These are phyloP conservation scores for Vigna radiata DNA, from an alignment of 306 rosid genomes.

Conservation along the genomic window DNA sequence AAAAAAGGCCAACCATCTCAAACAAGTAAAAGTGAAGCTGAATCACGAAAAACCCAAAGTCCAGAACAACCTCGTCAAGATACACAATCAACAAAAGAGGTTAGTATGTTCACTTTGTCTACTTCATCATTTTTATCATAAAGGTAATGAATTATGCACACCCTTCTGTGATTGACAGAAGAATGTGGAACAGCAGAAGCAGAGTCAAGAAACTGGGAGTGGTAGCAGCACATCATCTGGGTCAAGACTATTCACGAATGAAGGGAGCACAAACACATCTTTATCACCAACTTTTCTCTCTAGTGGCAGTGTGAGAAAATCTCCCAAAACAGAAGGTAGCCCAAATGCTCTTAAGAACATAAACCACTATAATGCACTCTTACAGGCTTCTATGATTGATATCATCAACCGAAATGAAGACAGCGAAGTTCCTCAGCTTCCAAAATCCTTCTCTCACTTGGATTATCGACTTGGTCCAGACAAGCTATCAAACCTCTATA, in stretches of 20 bases:
- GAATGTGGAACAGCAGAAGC: constrained; percentile 35
- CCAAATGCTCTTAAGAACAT: constrained; percentile 66
- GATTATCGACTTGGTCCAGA: constrained; percentile 60
- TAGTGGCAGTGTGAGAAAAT: constrained; percentile 41
- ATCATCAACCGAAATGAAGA: constrained; percentile 54
- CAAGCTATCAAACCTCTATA: constrained; percentile 39
- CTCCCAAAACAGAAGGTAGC: constrained; percentile 60
- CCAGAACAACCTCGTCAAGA: constrained; percentile 33
- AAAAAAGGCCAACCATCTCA: constrained; percentile 49
- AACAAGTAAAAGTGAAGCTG: constrained; percentile 39
- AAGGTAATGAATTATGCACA: background rate
- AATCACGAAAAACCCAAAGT: constrained; percentile 36
- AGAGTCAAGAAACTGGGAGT: constrained; percentile 50
- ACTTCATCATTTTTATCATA: no score
- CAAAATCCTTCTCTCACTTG: constrained; percentile 62
- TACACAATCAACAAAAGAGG: constrained; percentile 51
- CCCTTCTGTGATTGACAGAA: constrained; percentile 39
- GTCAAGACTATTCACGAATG: constrained; percentile 41
- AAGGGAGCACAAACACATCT: constrained; percentile 44
- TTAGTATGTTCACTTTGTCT: background rate
- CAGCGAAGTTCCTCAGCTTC: constrained; percentile 47
- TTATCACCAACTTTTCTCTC: constrained; percentile 50
- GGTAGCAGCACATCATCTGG: constrained; percentile 54
- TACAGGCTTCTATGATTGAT: constrained; percentile 64
- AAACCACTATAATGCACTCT: constrained; percentile 51